Percentiles rank a stretch among this genome's conserved stretches.
Conservation (phyloP, 2,329 filamentous ascomycete species). For the Colletotrichum noveboracense region DNA sequence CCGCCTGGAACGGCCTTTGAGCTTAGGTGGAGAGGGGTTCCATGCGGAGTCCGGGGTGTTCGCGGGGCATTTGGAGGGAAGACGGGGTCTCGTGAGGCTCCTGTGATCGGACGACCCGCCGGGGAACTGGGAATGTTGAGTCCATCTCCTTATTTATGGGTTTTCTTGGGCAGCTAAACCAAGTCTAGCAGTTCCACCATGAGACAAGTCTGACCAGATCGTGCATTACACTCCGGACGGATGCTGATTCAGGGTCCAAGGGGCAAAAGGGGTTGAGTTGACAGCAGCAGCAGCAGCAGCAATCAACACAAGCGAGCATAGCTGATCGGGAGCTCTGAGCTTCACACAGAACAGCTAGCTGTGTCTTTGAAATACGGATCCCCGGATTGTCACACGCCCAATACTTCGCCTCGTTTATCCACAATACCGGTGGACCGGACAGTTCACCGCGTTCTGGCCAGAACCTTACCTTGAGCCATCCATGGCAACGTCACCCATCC, state of each 20-base stretch:
- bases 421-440: not conserved
- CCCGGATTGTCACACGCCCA: not conserved
- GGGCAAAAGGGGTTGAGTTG: not conserved
- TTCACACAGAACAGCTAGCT: not conserved
- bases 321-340: not conserved
- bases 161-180: not conserved
- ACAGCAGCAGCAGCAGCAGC: not conserved
- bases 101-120: not conserved
- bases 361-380: not conserved
- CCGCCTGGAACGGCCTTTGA: not conserved
- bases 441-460: not conserved
- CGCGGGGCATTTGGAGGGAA: not conserved
- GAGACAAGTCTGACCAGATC: not conserved
- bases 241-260: not conserved
- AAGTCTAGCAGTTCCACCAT: not conserved
- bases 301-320: not conserved
- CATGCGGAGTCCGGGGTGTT: constrained; percentile 1
- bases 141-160: not conserved
- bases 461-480: not conserved
- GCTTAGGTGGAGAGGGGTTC: not conserved
- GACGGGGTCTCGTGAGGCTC: not conserved
- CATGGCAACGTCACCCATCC: not conserved
- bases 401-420: not conserved
- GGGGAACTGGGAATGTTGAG: not conserved
- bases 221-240: not conserved